Percentiles rank a stretch among this genome's conserved stretches.
Conservation (phyloP, 805 yeast species). For the Saturnispora ahearnii region DNA sequence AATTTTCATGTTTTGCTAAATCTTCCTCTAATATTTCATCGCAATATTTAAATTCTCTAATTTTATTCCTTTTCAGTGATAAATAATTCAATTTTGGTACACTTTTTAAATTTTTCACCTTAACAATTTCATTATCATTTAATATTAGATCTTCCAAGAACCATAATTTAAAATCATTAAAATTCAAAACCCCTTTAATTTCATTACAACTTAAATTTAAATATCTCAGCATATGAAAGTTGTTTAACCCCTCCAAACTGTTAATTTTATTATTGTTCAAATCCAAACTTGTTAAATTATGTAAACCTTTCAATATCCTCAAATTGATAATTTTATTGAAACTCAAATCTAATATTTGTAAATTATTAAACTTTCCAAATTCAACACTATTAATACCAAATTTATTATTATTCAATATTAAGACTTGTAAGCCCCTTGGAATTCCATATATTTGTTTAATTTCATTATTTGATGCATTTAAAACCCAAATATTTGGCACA, state of each 20-base stretch:
- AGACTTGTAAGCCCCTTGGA: constrained; percentile 31
- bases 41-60: constrained; percentile 21
- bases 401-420: constrained; percentile 32
- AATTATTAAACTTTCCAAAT: constrained; percentile 31
- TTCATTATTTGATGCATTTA: constrained; percentile 36
- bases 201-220: constrained; percentile 36
- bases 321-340: constrained; percentile 31
- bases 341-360: constrained; percentile 36
- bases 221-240: constrained; percentile 31
- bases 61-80: constrained; percentile 34
- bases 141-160: constrained; percentile 37
- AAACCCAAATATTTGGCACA: constrained; percentile 33
- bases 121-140: constrained; percentile 33
- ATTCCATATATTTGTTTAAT: constrained; percentile 38
- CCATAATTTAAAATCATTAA: constrained; percentile 28
- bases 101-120: constrained; percentile 29
- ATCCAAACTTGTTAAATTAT: constrained; percentile 35
- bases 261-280: constrained; percentile 30
- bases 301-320: constrained; percentile 30
- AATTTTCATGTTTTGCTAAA: constrained; percentile 19
- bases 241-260: constrained; percentile 30
- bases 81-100: constrained; percentile 31
- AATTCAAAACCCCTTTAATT: constrained; percentile 32
- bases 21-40: constrained; percentile 20
- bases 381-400: constrained; percentile 33